Percentiles rank a stretch among this genome's conserved stretches.
These are phyloP conservation scores for Lactarius sanguifluus DNA, from an alignment of 768 basidiomycete species.

Conservation along the genomic window DNA sequence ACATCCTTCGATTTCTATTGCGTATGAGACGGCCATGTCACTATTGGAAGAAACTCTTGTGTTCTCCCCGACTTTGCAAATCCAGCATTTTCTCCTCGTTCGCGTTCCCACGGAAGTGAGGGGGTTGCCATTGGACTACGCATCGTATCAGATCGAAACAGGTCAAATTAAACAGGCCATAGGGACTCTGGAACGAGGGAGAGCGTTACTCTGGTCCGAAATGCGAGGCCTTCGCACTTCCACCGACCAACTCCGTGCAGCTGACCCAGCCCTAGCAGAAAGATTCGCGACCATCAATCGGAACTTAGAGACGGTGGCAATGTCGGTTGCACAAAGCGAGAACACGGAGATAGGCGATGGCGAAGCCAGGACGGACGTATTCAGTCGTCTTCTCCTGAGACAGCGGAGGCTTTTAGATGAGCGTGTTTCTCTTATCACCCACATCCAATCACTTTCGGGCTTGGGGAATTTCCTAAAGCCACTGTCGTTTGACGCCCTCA, in stretches of 20 bases:
- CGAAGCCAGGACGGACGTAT: neutral
- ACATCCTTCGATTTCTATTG: neutral
- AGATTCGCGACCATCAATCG: neutral
- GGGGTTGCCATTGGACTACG: neutral
- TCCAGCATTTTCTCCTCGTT: neutral
- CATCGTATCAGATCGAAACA: neutral
- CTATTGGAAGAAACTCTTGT: neutral
- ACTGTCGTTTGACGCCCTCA: too few species aligned
- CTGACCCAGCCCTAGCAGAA: neutral
- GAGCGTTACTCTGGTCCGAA: constrained; percentile 9
- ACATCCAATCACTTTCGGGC: too few species aligned
- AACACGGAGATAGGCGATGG: neutral
- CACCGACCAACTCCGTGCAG: neutral
- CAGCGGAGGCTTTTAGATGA: too few species aligned
- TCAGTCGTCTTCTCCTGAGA: too few species aligned
- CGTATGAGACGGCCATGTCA: constrained; percentile 1
- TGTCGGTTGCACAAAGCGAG: neutral
- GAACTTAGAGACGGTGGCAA: neutral
- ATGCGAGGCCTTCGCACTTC: constrained; percentile 4
- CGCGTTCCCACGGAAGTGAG: neutral
- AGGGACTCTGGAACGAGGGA: neutral
- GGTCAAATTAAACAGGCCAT: neutral
- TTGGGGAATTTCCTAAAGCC: too few species aligned
- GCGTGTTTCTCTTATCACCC: too few species aligned
- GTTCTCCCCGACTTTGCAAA: neutral